phyloP scores from a whole-genome alignment of 306 rosid genomes.

The Gastrolobium bilobum region DNA sequence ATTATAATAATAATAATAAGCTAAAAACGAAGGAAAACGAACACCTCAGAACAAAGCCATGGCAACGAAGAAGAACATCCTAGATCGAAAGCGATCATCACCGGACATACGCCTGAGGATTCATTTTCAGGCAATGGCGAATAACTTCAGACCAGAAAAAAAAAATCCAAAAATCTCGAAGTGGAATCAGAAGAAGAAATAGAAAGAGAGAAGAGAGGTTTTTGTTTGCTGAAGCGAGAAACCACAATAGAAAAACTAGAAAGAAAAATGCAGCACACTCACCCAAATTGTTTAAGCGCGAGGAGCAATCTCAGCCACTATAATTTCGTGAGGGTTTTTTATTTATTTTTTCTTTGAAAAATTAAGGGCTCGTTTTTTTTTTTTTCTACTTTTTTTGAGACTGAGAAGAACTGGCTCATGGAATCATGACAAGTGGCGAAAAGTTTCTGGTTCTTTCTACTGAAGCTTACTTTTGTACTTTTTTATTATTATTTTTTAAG shows the following conservation, averaged over 20 bases:
- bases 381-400: constrained; percentile 56
- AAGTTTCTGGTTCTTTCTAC: constrained; percentile 53
- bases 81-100: constrained; percentile 50
- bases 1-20: neutral
- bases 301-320: constrained; percentile 93
- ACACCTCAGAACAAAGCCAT: constrained; percentile 65
- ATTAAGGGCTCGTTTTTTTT: neutral
- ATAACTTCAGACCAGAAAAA: constrained; percentile 45
- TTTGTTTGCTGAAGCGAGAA: constrained; percentile 27
- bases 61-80: constrained; percentile 36
- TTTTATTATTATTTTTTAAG: constrained; percentile 36
- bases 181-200: neutral
- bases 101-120: constrained; percentile 44
- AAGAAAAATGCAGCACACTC: constrained; percentile 23
- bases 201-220: neutral
- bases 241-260: constrained; percentile 26
- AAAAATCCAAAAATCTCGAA: neutral
- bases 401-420: constrained; percentile 19
- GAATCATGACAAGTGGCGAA: constrained; percentile 59
- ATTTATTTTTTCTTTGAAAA: constrained; percentile 37
- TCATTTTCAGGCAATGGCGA: constrained; percentile 58
- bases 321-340: constrained; percentile 61
- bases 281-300: constrained; percentile 39
- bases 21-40: constrained; percentile 18
- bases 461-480: constrained; percentile 64